Base-by-base conservation (phyloP, 1,139 yeast species). In the Hansenula sp. region DNA sequence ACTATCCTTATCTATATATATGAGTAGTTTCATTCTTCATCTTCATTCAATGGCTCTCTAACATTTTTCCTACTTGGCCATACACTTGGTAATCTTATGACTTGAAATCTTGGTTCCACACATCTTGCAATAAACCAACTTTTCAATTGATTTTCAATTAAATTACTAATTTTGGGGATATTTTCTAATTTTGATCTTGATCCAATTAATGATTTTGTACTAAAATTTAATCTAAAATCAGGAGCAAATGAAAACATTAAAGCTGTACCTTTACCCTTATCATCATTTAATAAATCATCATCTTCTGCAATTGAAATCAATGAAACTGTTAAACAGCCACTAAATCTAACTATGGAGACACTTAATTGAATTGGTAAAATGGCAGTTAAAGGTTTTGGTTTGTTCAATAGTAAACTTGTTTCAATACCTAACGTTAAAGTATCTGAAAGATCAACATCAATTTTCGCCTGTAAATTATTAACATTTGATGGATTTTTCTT, bases 121-220 rank as follows among this genome's bases (percentile, higher is more conserved):
- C 96, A 89, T 49, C 96, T 72, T 54, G 90, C 97, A 28, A 84
- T 81, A 61, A 94, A 90, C 96, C 97, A 90, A 49, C 83, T 84
- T 51, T 94, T 76, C 40, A 94, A 74, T 51, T 84, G 83, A 48
- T 81, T 79, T 59, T 93, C 98, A 31, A 94, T 81, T 40, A 94
- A 70, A 41, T 89, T 82, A 9, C 96, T 81, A 33, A 94, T 81
- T 59, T 93, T 90, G 10, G 99, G 98, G 13, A 93, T 90, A 58
- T 94, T 93, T 63, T 91, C 96, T 33, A 94, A 71, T 60, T 93
- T 84, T 0, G 98, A 91, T 43, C 96, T 74, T 1, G 97, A 85
- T 0, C 99, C 99, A 43, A 94, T 89, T 40, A 91, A 68, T 0
- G 96, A 88, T 55, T 84, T 83, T 24, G 90, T 83, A 29, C 85